Evolutionary conservation across 1,139 yeast species (phyloP), one percentile per base, ranked within the genome.

Genomic region (Petasospora rhodanensis): DNA sequence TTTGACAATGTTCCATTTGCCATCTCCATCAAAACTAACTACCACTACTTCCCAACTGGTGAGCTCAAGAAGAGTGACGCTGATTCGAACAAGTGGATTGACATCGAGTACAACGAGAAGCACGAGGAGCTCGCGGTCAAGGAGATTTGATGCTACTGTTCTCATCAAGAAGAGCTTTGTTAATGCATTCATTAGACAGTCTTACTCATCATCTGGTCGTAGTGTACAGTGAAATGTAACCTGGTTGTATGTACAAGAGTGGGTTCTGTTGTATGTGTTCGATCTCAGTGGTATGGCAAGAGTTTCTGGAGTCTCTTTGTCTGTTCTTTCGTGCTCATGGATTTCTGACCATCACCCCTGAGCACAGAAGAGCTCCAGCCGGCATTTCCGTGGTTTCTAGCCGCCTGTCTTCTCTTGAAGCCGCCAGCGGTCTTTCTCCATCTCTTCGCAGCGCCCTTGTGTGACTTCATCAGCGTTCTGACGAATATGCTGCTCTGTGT

Each of bases 381-480:
- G 4, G 89, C 86, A 52, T 86, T 87, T 30, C 97, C 96, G 58
- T 87, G 97, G 50, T 84, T 83, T 62, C 95, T 75, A 9, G 95
- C 94, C 14, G 94, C 84, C 49, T 77, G 80, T 38, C 38, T 41
- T 43, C 54, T 44, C 36, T 49, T 49, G 40, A 67, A 78, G n/a
- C 75, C 73, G 28, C 57, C 56, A 5, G 75, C 76, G n/a, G 81
- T 77, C 49, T 76, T 79, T 57, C 84, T 73, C 76, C 89, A 81
- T 61, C 95, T 72, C 56, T 82, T 84, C 31, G 89, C 87, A 8
- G 94, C 82, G 32, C 64, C 66, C 42, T 60, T 59, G 41, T 61
- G 65, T 8, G 67, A 59, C 41, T 61, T 61, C 66, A 62, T 58
- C 25, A 61, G 28, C 10, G 51, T 53, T 47, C 67, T 56, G 10